Conservation (phyloP, 2,329 filamentous ascomycete species). For the Aspergillus japonicus region DNA sequence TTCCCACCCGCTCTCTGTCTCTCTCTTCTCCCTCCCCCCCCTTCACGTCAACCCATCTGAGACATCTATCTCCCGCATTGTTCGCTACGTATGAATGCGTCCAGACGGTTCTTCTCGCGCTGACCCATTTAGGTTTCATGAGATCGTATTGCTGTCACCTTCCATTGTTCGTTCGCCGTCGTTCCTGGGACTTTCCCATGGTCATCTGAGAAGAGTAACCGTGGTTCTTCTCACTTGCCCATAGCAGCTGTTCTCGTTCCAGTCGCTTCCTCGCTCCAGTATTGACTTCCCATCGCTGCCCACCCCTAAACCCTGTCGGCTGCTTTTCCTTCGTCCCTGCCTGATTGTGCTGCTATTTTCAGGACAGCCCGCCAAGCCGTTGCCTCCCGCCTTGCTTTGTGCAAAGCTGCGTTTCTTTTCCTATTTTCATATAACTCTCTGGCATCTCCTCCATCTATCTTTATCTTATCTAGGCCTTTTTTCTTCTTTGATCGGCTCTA, state of each 20-base stretch:
- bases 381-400: not conserved
- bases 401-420: not conserved
- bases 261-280: not conserved
- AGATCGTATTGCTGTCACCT: no score
- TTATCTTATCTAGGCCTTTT: constrained; percentile 2
- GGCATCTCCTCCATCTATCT: not conserved
- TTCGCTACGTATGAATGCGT: no score
- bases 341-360: not conserved
- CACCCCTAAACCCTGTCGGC: no score
- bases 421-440: not conserved
- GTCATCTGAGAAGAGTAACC: not conserved
- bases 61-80: not conserved
- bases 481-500: not conserved
- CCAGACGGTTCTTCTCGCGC: no score
- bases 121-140: no score
- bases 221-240: not conserved
- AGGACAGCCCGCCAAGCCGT: not conserved
- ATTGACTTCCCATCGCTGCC: not conserved
- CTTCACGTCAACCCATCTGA: constrained; percentile 2
- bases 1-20: not conserved
- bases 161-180: no score
- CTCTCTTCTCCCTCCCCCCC: not conserved
- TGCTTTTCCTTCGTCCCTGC: not conserved
- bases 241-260: constrained; percentile 2
- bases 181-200: not conserved